Percentiles rank a stretch among this genome's conserved stretches.
phyloP scores from a whole-genome alignment of 768 basidiomycete species.

The Leccinum sublutescens region DNA sequence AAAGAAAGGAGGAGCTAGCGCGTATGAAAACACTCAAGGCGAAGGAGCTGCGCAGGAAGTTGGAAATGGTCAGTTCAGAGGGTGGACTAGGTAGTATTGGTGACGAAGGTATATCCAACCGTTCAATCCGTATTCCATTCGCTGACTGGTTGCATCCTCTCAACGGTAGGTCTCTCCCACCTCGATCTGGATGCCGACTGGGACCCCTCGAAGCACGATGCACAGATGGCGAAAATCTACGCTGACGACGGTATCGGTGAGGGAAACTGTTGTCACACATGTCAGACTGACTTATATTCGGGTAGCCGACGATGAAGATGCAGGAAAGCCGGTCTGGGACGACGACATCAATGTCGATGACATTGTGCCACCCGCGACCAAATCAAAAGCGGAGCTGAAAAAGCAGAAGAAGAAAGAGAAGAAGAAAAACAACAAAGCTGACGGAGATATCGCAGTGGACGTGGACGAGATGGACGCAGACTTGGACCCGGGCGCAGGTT shows the following conservation, averaged over 20 bases:
- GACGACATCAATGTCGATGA: conserved; percentile 86
- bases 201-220: conserved; percentile 84
- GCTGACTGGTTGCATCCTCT: background rate
- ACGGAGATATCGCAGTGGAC: conserved; percentile 48
- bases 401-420: conserved; percentile 54
- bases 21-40: conserved; percentile 82
- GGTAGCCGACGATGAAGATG: conserved; percentile 34
- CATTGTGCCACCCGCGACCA: conserved; percentile 42
- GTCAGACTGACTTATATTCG: background rate
- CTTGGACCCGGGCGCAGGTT: conserved; percentile 45
- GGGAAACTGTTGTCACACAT: background rate
- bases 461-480: conserved; percentile 56
- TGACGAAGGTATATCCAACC: conserved; percentile 22
- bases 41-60: conserved; percentile 72
- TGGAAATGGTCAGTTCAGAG: conserved; percentile 70
- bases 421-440: conserved; percentile 33
- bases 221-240: conserved; percentile 77
- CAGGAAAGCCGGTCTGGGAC: conserved; percentile 85
- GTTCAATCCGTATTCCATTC: background rate
- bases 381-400: conserved; percentile 22
- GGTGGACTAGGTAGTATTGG: conserved; percentile 50
- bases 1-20: conserved; percentile 68
- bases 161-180: conserved; percentile 51
- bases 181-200: conserved; percentile 91
- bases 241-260: conserved; percentile 41